phyloP scores from a whole-genome alignment of 2,329 filamentous ascomycete genomes.

The Pseudogymnoascus sp. region DNA sequence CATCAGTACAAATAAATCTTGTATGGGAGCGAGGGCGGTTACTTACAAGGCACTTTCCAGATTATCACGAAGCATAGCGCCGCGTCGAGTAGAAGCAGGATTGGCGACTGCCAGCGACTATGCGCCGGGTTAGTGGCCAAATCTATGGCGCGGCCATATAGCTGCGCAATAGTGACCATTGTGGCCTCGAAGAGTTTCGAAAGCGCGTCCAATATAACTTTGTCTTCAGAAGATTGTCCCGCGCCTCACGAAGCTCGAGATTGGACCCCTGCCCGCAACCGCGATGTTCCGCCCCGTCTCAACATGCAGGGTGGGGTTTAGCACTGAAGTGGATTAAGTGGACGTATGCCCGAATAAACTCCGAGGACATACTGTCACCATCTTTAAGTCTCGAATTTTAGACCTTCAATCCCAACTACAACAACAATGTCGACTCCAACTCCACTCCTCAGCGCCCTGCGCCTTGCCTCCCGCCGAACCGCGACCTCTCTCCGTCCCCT shows the following conservation, averaged over 20 bases:
- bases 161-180: slow-evolving; percentile 6
- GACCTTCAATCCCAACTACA: neutral
- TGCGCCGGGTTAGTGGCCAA: slow-evolving; percentile 47
- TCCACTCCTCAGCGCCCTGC: neutral
- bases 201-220: slow-evolving; percentile 1
- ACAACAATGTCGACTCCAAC: neutral
- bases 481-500: neutral
- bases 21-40: neutral
- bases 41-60: slow-evolving; percentile 74
- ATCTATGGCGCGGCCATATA: slow-evolving; percentile 23
- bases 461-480: neutral
- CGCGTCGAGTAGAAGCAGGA: slow-evolving; percentile 63
- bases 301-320: slow-evolving; percentile 5
- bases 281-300: slow-evolving; percentile 3
- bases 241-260: neutral
- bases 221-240: neutral
- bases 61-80: slow-evolving; percentile 67
- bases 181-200: neutral
- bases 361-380: neutral
- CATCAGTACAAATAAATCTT: neutral
- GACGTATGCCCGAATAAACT: neutral
- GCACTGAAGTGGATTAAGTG: neutral
- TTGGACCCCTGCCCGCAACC: slow-evolving; percentile 5
- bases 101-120: slow-evolving; percentile 51
- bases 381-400: neutral